phyloP scores from a whole-genome alignment of 2,329 filamentous ascomycete species.

The Botryotinia narcissicola region DNA sequence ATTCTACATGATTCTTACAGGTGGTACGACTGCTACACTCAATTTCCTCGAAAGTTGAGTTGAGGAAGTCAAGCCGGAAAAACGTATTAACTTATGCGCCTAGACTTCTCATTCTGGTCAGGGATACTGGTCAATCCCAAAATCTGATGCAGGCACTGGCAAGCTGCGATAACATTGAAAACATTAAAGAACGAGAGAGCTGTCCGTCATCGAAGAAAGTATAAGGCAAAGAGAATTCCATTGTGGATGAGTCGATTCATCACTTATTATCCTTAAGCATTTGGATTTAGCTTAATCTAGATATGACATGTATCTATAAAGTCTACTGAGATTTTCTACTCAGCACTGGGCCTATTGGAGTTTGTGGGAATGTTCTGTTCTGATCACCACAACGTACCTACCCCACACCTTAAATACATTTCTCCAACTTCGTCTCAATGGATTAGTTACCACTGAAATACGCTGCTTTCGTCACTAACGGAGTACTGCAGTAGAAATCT shows the following conservation, averaged over 20 bases:
- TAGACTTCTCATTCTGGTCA: not conserved
- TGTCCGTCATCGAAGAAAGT: not conserved
- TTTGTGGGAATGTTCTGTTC: not conserved
- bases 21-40: not conserved
- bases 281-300: not conserved
- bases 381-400: not conserved
- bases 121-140: not conserved
- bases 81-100: no score
- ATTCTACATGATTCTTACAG: not conserved
- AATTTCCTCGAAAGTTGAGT: not conserved
- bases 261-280: not conserved
- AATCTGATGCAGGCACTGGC: not conserved
- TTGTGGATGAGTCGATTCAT: not conserved
- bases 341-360: not conserved
- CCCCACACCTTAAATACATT: not conserved
- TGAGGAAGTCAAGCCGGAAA: not conserved
- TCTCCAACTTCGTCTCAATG: not conserved
- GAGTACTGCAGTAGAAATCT: fast-evolving
- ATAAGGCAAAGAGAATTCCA: not conserved
- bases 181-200: not conserved
- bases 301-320: not conserved
- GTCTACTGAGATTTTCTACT: not conserved
- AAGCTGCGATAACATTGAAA: not conserved
- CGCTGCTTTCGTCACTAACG: not conserved
- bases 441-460: not conserved